These are phyloP conservation scores for Mycosphaerella sp. DNA, from an alignment of 2,329 filamentous ascomycete species.

Conservation along the genomic window DNA sequence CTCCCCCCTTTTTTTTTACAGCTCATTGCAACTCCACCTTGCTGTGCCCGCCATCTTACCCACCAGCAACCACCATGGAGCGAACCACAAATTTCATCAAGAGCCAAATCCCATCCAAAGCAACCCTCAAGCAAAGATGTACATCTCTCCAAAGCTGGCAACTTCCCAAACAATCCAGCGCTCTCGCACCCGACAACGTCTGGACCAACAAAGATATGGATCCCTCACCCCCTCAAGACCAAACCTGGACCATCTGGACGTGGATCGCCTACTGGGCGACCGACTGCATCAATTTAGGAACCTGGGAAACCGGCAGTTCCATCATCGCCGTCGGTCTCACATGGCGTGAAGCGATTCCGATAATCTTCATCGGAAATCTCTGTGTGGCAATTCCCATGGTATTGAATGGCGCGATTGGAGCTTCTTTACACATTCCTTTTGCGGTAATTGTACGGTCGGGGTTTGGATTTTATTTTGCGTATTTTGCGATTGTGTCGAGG, in stretches of 20 bases:
- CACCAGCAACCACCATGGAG: neutral
- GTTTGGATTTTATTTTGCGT: neutral
- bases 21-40: no score
- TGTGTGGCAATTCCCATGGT: neutral
- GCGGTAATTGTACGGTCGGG: neutral
- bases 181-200: neutral
- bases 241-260: constrained; percentile 35
- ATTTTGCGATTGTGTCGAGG: constrained; percentile 21
- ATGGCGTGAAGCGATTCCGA: neutral
- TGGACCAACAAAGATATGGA: neutral
- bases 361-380: neutral
- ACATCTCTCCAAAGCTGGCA: neutral
- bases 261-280: constrained; percentile 40
- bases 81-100: neutral
- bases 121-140: neutral
- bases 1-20: no score
- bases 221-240: constrained; percentile 17
- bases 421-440: neutral
- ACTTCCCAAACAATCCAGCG: neutral
- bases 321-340: neutral
- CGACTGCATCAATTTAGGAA: constrained; percentile 35
- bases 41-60: no score
- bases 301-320: constrained; percentile 14
- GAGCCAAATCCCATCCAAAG: neutral
- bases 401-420: neutral